A percentile compares a stretch with the other conserved stretches of the same genome.
These are phyloP conservation scores for Cenococcum geophilum DNA, from an alignment of 495 filamentous ascomycete genomes.

Conservation along the genomic window DNA sequence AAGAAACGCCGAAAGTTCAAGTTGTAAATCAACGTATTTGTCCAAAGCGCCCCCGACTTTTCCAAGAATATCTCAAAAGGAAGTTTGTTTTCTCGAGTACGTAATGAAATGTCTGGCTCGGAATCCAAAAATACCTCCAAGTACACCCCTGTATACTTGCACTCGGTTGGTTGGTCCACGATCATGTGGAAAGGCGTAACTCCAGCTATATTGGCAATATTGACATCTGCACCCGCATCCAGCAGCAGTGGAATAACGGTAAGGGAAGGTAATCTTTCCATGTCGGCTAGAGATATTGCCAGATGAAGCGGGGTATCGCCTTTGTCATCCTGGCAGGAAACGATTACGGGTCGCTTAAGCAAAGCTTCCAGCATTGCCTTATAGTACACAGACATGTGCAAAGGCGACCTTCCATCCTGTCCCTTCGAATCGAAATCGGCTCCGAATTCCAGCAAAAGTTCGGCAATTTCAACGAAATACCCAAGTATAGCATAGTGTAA, in stretches of 20 bases:
- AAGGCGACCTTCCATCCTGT: neutral
- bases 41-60: neutral
- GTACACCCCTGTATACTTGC: neutral
- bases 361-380: neutral
- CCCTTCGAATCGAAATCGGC: neutral
- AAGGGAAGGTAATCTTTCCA: neutral
- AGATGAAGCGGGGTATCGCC: neutral
- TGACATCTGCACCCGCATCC: neutral
- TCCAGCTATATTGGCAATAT: neutral
- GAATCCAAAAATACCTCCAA: neutral
- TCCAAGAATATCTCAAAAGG: neutral
- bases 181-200: neutral
- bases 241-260: neutral
- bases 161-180: neutral
- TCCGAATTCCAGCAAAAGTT: neutral
- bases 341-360: neutral
- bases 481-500: neutral
- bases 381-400: neutral
- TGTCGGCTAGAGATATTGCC: neutral
- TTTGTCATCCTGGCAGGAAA: neutral
- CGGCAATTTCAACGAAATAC: neutral
- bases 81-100: neutral
- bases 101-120: neutral
- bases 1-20: neutral
- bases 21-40: neutral